These are phyloP conservation scores for Exophiala viscosa DNA, from an alignment of 2,329 filamentous ascomycete species.

Conservation along the genomic window DNA sequence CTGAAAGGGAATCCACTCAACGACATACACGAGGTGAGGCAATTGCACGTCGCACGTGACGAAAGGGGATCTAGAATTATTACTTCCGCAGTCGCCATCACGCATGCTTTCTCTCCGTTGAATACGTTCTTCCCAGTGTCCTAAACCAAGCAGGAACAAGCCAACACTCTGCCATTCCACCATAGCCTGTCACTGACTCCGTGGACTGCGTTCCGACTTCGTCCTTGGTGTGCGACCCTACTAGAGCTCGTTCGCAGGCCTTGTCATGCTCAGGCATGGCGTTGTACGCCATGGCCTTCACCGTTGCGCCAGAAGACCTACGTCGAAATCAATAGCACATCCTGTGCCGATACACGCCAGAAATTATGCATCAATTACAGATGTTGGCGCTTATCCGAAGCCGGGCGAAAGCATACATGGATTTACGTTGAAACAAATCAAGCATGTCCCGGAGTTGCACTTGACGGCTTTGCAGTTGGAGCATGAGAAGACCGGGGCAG, in stretches of 20 bases:
- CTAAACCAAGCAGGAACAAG: too few relatives aligned
- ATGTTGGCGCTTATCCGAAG: slow-evolving; percentile 70
- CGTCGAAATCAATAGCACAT: background rate
- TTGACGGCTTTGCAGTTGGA: slow-evolving; percentile 84
- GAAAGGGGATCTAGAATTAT: too few relatives aligned
- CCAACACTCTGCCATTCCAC: too few relatives aligned
- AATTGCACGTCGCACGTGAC: too few relatives aligned
- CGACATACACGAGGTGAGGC: too few relatives aligned
- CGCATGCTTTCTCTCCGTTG: too few relatives aligned
- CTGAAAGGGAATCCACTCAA: too few relatives aligned
- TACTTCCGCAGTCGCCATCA: too few relatives aligned
- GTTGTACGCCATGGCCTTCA: slow-evolving; percentile 20
- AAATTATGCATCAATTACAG: slow-evolving; percentile 64
- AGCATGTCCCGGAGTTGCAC: slow-evolving; percentile 91
- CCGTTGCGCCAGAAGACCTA: slow-evolving; percentile 4
- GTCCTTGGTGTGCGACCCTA: too few relatives aligned
- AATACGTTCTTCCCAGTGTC: too few relatives aligned
- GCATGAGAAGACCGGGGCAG: slow-evolving; percentile 92
- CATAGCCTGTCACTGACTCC: too few relatives aligned
- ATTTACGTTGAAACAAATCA: slow-evolving; percentile 83
- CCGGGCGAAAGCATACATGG: slow-evolving; percentile 85
- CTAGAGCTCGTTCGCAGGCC: background rate
- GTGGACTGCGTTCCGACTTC: too few relatives aligned
- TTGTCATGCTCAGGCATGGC: slow-evolving; percentile 28
- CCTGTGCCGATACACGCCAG: background rate